phyloP scores from a whole-genome alignment of 441 rosid species.

The Pelargonium australe region DNA sequence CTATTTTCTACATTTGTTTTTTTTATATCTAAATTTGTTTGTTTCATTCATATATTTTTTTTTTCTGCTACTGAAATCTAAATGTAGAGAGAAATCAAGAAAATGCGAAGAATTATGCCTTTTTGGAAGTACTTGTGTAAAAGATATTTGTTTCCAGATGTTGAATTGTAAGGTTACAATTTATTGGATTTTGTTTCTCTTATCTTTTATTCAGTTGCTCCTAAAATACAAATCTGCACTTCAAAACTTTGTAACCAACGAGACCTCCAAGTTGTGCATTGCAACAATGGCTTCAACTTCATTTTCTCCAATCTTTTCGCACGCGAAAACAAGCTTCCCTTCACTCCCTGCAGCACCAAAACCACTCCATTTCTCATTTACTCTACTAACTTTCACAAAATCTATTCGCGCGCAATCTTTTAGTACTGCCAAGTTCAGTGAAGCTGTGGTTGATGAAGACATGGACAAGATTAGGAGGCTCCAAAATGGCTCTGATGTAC shows the following conservation, averaged over 20 bases:
- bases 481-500: slow-evolving; percentile 84
- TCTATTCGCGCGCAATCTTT: slow-evolving; percentile 26
- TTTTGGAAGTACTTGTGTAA: slow-evolving; percentile 4
- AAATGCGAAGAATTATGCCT: no score
- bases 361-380: slow-evolving; percentile 22
- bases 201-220: slow-evolving; percentile 28
- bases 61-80: no score
- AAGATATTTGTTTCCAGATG: slow-evolving; percentile 12
- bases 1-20: no score
- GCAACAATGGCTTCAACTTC: slow-evolving; percentile 45
- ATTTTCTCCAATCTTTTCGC: slow-evolving; percentile 23
- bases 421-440: slow-evolving; percentile 30
- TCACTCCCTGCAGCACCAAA: slow-evolving; percentile 19
- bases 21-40: no score
- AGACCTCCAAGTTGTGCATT: slow-evolving; percentile 10
- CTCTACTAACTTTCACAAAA: slow-evolving; percentile 10
- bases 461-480: slow-evolving; percentile 68
- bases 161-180: slow-evolving; percentile 46
- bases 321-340: slow-evolving; percentile 26
- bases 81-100: no score
- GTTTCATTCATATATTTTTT: no score
- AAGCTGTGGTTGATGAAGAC: slow-evolving; percentile 51
- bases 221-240: slow-evolving; percentile 11
- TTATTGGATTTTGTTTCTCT: slow-evolving; percentile 22
- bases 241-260: slow-evolving; percentile 13